These are phyloP conservation scores for Veloboletus limbatus DNA, from an alignment of 1,284 basidiomycete species.

Conservation along the genomic window DNA sequence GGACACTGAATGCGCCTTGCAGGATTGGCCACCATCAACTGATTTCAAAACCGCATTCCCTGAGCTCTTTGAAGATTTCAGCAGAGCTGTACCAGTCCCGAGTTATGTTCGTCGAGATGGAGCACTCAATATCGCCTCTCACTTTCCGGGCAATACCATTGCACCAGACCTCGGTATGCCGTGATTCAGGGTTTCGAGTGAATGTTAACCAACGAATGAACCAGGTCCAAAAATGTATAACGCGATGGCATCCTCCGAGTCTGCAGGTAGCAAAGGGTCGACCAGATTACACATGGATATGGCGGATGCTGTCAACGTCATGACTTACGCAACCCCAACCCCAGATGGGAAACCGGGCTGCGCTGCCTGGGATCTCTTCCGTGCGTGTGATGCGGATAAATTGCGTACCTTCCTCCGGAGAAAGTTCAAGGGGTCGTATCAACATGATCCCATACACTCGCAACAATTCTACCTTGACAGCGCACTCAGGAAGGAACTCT, in stretches of 20 bases:
- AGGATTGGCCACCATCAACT: constrained; percentile 90
- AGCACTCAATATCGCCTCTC: constrained; percentile 80
- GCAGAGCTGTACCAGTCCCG: constrained; percentile 78
- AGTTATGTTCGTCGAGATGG: constrained; percentile 89
- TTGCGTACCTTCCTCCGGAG: constrained; percentile 72
- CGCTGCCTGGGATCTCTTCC: constrained; percentile 92
- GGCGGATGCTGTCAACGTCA: constrained; percentile 92
- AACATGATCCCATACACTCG: constrained; percentile 86
- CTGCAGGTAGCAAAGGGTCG: constrained; percentile 69
- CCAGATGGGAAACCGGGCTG: constrained; percentile 70
- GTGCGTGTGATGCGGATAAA: constrained; percentile 77
- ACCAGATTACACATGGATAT: constrained; percentile 96
- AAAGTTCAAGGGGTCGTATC: constrained; percentile 50
- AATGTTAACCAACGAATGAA: constrained; percentile 31
- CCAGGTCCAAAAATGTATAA: constrained; percentile 82
- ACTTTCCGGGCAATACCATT: constrained; percentile 83
- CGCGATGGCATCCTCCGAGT: constrained; percentile 63
- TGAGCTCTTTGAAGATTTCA: constrained; percentile 86
- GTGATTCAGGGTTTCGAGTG: not conserved
- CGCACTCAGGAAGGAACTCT: constrained; percentile 65
- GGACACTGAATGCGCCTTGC: constrained; percentile 9
- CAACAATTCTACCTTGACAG: constrained; percentile 87
- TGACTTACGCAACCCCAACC: constrained; percentile 70
- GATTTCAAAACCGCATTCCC: constrained; percentile 86
- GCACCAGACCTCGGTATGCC: constrained; percentile 79